A percentile compares a stretch with the other conserved stretches of the same genome.
Conservation (phyloP, 306 rosid species). For the Prunus padus region DNA sequence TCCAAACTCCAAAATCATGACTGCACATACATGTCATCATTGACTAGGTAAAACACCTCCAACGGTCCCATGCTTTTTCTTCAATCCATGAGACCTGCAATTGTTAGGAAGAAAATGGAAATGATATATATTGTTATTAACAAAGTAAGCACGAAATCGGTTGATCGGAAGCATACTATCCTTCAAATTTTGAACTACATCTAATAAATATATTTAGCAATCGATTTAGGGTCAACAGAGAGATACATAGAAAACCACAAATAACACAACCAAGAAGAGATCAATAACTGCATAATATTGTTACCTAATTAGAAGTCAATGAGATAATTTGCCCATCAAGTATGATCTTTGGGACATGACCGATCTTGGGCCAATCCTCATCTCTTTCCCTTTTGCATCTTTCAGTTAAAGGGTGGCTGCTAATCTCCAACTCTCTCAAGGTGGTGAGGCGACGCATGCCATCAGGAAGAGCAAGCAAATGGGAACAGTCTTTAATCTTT, state of each 20-base stretch:
- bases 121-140: neutral
- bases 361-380: neutral
- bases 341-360: neutral
- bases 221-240: neutral
- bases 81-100: neutral
- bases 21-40: no score
- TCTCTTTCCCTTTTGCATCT: neutral
- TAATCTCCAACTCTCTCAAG: neutral
- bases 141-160: neutral
- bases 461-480: neutral
- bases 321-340: neutral
- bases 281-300: neutral
- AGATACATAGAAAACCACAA: neutral
- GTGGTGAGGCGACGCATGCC: neutral
- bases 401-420: neutral
- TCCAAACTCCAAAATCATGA: no score
- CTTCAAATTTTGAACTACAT: neutral
- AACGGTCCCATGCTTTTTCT: neutral
- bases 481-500: neutral
- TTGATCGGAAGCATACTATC: neutral
- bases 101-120: neutral
- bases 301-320: neutral
- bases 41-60: no score
- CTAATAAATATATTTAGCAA: neutral
- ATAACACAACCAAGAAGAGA: neutral